Conservation (phyloP, 805 yeast genomes). For the Schwanniomyces polymorphus region DNA sequence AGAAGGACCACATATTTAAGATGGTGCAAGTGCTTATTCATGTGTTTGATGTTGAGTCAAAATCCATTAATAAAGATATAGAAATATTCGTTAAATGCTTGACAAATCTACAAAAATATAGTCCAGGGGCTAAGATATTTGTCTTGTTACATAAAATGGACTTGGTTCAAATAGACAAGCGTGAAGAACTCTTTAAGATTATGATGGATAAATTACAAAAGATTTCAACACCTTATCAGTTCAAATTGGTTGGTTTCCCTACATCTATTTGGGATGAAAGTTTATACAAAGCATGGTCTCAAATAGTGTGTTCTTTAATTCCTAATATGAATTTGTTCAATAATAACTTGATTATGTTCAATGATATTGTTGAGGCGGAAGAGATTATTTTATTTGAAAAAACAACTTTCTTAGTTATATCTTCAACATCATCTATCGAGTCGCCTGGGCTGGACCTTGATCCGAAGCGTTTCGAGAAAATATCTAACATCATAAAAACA, state of each 20-base stretch:
- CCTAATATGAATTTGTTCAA: conserved; percentile 87
- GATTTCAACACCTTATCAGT: conserved; percentile 65
- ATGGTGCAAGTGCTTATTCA: conserved; percentile 95
- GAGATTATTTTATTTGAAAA: conserved; percentile 91
- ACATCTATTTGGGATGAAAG: conserved; percentile 98
- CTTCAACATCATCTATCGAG: conserved; percentile 51
- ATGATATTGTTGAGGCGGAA: conserved; percentile 74
- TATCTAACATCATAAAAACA: conserved; percentile 89
- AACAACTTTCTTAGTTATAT: conserved; percentile 84
- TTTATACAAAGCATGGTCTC: conserved; percentile 95
- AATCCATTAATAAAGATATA: conserved; percentile 88
- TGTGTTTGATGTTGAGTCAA: conserved; percentile 94
- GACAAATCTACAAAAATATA: conserved; percentile 74
- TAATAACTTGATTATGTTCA: conserved; percentile 69
- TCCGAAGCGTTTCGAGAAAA: conserved; percentile 92
- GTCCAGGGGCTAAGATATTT: conserved; percentile 90
- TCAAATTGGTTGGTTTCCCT: conserved; percentile 80
- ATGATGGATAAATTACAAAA: conserved; percentile 82
- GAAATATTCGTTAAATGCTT: conserved; percentile 86
- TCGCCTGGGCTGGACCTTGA: conserved; percentile 46
- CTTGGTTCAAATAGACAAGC: conserved; percentile 79
- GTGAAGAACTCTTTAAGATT: conserved; percentile 78
- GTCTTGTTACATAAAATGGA: conserved; percentile 96
- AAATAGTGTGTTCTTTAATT: conserved; percentile 89
- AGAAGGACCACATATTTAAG: conserved; percentile 88